phyloP scores from a whole-genome alignment of 2,329 filamentous ascomycete genomes.

The Dryadomyces sulphureus region DNA sequence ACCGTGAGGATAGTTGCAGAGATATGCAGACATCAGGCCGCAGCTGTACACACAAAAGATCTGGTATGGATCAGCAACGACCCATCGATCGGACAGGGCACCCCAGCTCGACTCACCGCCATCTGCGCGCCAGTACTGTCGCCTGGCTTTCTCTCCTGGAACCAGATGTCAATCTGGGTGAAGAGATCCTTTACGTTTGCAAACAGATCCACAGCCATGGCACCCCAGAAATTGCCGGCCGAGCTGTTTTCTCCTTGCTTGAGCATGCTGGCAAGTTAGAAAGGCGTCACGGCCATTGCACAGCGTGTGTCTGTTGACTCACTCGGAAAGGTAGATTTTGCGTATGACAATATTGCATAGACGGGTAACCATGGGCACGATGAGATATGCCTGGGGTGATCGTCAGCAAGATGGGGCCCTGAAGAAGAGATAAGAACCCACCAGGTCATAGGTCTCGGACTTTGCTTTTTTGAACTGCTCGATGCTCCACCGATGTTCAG shows the following conservation, averaged over 20 bases:
- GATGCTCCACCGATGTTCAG: constrained; percentile 30
- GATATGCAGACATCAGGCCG: constrained; percentile 32
- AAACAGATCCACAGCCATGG: constrained; percentile 29
- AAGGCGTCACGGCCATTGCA: not conserved
- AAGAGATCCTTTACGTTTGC: constrained; percentile 29
- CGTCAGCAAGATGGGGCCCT: not conserved
- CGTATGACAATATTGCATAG: constrained; percentile 42
- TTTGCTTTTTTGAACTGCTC: constrained; percentile 29
- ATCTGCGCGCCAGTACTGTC: constrained; percentile 36
- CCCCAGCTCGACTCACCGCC: constrained; percentile 18
- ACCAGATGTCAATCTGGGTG: constrained; percentile 33
- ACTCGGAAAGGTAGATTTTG: constrained; percentile 45
- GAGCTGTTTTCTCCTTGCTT: constrained; percentile 11
- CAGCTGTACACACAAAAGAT: constrained; percentile 37
- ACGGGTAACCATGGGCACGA: constrained; percentile 38
- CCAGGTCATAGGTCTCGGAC: constrained; percentile 32
- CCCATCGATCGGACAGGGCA: not conserved
- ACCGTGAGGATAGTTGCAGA: constrained; percentile 26
- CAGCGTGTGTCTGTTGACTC: constrained; percentile 16
- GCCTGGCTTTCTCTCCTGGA: constrained; percentile 25
- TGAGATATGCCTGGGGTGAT: constrained; percentile 31
- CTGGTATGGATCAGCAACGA: constrained; percentile 9
- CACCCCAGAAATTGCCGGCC: constrained; percentile 20
- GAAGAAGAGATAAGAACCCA: constrained; percentile 13
- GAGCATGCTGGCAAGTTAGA: constrained; percentile 21